These are phyloP conservation scores for Colletotrichum limetticola DNA, from an alignment of 2,329 filamentous ascomycete genomes.

Conservation along the genomic window DNA sequence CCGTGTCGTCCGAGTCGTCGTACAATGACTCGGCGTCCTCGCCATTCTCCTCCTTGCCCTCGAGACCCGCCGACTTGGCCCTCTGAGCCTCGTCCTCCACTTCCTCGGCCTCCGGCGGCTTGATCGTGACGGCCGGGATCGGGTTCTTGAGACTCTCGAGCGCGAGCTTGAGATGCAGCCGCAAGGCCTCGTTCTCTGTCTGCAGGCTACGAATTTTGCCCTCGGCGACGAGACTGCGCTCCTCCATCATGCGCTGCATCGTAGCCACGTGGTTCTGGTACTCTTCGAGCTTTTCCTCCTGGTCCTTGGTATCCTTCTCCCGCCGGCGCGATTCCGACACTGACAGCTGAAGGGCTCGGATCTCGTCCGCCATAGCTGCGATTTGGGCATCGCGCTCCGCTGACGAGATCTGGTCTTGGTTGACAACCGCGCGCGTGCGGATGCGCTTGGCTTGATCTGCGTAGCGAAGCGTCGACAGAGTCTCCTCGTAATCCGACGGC, in stretches of 20 bases:
- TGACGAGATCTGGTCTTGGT: conserved; percentile 92
- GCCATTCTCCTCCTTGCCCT: conserved; percentile 67
- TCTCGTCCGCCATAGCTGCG: conserved; percentile 93
- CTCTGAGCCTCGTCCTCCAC: conserved; percentile 11
- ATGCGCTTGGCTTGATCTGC: conserved; percentile 98
- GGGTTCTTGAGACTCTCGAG: conserved; percentile 91
- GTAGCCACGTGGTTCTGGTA: conserved; percentile 91
- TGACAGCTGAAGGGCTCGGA: conserved; percentile 83
- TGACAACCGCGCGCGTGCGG: conserved; percentile 92
- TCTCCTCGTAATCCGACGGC: conserved; percentile 96
- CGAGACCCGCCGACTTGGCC: conserved; percentile 32
- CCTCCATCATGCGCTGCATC: conserved; percentile 97
- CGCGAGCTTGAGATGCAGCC: conserved; percentile 88
- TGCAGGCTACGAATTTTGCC: conserved; percentile 92
- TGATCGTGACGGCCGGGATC: conserved; percentile 71
- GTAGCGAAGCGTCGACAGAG: conserved; percentile 93
- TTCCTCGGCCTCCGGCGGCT: conserved; percentile 29
- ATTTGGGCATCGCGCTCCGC: conserved; percentile 97
- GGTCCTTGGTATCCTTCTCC: conserved; percentile 81
- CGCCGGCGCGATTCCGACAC: conserved; percentile 72
- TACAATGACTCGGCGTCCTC: conserved; percentile 63
- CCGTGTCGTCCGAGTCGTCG: conserved; percentile 56
- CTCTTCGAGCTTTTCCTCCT: conserved; percentile 89
- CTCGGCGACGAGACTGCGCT: conserved; percentile 88
- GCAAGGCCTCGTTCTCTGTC: conserved; percentile 89